Base-by-base conservation (phyloP, 805 yeast genomes). In the Torulaspora delbrueckii region DNA sequence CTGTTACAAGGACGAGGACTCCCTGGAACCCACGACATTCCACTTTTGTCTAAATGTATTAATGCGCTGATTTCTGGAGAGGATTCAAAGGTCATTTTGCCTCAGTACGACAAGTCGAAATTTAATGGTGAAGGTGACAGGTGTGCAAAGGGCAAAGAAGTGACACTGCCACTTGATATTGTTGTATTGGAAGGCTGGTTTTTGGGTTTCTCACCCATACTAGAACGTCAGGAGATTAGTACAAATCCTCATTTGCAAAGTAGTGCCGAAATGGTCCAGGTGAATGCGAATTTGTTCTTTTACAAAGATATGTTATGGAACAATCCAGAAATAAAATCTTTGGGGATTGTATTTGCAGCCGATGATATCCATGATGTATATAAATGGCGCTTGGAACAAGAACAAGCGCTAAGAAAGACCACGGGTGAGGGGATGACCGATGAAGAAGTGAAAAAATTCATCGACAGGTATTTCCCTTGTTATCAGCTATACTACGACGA, bases 181-280 rank as follows among this genome's bases (percentile, higher is more conserved):
- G 74, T 91, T 2, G 63, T 91, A 1, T 72, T 93, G 33, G 99
- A 91, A 66, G 99, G 98, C 4, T 91, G 99, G 99, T 88, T 90
- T 68, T 75, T 80, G 19, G 98, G 98, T 1, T 91, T 80, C 60
- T 51, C 60, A 4, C 72, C 84, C 1, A 53, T 76, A 14, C 52
- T 64, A 1, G 54, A 63, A 23, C 60, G 60, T 3, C 51, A 51
- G 1, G 63, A 60, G 5, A 38, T 45, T 23, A 16, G 45, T 8
- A 42, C 46, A 40, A 39, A 36, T 4, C 27, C 60, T 24, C 30
- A 62, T 49, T 53, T 42, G 42, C 49, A 37, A 37, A 55, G 44
- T 45, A 68, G 38, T 45, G 54, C 19, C 40, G 60, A 47, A 66
- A 70, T 53, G 57, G 55, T 67, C 6, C 49, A 61, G 32, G 68